Conservation (phyloP, 371 early-diverging fungal species). For the Batrachochytrium dendrobatidis region DNA sequence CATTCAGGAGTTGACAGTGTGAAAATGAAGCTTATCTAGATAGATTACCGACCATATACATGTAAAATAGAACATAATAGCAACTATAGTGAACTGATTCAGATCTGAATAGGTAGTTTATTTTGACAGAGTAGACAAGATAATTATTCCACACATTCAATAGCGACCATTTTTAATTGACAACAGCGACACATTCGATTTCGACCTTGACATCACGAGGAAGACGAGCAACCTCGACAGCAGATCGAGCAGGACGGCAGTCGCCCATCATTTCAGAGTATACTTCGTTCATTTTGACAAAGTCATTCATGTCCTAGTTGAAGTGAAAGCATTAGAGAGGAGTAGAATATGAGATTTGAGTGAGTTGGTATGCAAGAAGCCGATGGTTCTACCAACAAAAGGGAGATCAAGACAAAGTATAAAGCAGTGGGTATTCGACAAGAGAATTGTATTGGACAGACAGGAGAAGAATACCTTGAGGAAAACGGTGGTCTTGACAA, state of each 20-base stretch:
- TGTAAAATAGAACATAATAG: no score
- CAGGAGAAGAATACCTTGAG: constrained; percentile 47
- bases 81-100: no score
- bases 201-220: constrained; percentile 85
- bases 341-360: background rate
- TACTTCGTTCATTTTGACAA: constrained; percentile 74
- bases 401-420: background rate
- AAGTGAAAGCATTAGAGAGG: background rate
- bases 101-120: no score
- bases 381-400: no score
- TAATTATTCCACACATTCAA: no score
- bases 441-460: no score
- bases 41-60: no score
- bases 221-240: constrained; percentile 83
- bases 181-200: constrained; percentile 78
- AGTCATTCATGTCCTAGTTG: constrained; percentile 58
- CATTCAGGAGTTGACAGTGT: no score
- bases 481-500: constrained; percentile 90
- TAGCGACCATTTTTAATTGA: constrained; percentile 17
- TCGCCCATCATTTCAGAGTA: constrained; percentile 62
- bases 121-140: no score
- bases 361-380: background rate
- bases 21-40: no score
- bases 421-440: constrained; percentile 2
- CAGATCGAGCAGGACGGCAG: constrained; percentile 77